phyloP scores from a whole-genome alignment of 345 rosid genomes.

The Passiflora organensis region DNA sequence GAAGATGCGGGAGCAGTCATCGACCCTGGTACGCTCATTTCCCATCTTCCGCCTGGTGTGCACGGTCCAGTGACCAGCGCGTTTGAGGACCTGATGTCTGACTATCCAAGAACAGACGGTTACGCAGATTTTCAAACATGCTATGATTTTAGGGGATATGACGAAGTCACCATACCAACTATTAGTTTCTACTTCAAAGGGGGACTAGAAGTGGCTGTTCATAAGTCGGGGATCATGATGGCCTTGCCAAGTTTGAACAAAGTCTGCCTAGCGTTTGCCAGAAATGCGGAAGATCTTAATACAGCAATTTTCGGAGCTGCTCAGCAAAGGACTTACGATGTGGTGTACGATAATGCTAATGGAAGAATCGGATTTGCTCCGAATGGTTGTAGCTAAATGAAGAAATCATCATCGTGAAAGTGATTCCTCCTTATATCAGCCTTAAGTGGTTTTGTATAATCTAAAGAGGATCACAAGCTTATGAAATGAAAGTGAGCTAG shows the following conservation, averaged over 20 bases:
- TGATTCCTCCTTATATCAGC: no score
- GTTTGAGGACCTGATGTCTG: slow-evolving; percentile 46
- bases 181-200: slow-evolving; percentile 48
- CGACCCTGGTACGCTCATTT: slow-evolving; percentile 86
- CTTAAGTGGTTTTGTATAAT: no score
- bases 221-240: slow-evolving; percentile 35
- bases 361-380: slow-evolving; percentile 71
- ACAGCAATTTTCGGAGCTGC: slow-evolving; percentile 57
- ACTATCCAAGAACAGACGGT: slow-evolving; percentile 51
- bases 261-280: slow-evolving; percentile 81
- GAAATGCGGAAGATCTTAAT: slow-evolving; percentile 45
- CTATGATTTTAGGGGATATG: slow-evolving; percentile 45
- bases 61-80: slow-evolving; percentile 43
- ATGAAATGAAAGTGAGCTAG: no score
- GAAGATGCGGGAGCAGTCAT: slow-evolving; percentile 50
- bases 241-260: slow-evolving; percentile 21
- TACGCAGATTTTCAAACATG: slow-evolving; percentile 72
- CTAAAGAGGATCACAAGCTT: no score
- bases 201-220: slow-evolving; percentile 39
- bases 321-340: slow-evolving; percentile 66
- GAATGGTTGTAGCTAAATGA: slow-evolving; percentile 33
- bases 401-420: no score
- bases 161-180: slow-evolving; percentile 35
- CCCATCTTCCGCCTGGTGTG: slow-evolving; percentile 61
- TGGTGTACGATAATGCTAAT: slow-evolving; percentile 57